Evolutionary conservation across 116 monocot genomes (phyloP), one percentile per base, ranked within the genome.

Genomic region (Zostera marina): DNA sequence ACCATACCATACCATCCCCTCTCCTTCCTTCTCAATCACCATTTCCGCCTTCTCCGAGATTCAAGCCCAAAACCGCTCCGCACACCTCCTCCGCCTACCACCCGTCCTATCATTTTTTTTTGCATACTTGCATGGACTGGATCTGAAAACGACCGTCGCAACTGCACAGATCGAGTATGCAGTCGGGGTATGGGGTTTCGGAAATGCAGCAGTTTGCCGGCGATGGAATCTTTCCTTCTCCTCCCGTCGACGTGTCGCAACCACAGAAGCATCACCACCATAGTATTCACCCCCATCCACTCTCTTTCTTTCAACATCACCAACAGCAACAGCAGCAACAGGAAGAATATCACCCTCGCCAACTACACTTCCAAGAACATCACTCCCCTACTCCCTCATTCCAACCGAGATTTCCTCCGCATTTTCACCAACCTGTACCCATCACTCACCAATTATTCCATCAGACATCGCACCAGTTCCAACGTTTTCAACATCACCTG

Each of bases 181-280:
- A 72, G 66, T 72, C 72, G 15, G 61, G 66, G 54, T 72, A 66
- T 23, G 72, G 72, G 11, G 59, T 72, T 4, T 66, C 72, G 2
- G 72, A 72, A 55, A 66, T 72, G 20, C 72, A 51, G 53, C 72
- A 72, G 62, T 72, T 72, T 61, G 59, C 62, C 60, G 72, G 47
- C 5, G 61, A 72, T 21, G 72, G 72, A 20, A 53, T 59, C 41
- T 72, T 72, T 66, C 53, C 72, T 44, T 25, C 64, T 19, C 14
- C 47, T 41, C 19, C 71, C 20, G 55, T 61, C 16, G 49, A 54
- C 21, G 41, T 60, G 22, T 12, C 41, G 5, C 69, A 55, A 15
- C 41, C 39, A 7, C 53, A 52, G 0, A 41, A 51, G 41, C 52
- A 53, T 2, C 16, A 17, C 14, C 47, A 48, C 15, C 49, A 47